These are phyloP conservation scores for Nothopassalora personata DNA, from an alignment of 2,329 filamentous ascomycete species.

Conservation along the genomic window DNA sequence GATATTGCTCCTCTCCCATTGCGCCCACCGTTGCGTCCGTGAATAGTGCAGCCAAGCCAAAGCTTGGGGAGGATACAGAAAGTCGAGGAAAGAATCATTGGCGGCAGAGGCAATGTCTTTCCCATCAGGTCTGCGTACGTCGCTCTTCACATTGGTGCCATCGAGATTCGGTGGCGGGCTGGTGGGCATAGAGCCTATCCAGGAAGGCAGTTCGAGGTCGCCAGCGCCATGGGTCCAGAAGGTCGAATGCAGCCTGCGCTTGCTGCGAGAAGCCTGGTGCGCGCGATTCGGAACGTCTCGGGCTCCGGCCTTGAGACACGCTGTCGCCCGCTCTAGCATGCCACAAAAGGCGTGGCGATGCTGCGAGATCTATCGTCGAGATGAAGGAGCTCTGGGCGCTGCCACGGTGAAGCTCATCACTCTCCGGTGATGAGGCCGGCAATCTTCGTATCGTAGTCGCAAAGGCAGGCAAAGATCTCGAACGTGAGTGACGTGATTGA, in stretches of 20 bases:
- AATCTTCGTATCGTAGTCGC: too few species aligned
- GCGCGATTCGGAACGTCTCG: slow-evolving; percentile 45
- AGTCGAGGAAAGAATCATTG: slow-evolving; percentile 38
- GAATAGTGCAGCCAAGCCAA: slow-evolving; percentile 33
- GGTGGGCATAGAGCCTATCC: background rate
- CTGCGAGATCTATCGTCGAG: background rate
- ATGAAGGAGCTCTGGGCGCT: background rate
- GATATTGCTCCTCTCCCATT: slow-evolving; percentile 26
- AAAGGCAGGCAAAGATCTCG: too few species aligned
- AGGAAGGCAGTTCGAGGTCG: slow-evolving; percentile 39
- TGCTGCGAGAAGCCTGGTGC: slow-evolving; percentile 36
- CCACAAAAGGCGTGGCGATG: slow-evolving; percentile 26
- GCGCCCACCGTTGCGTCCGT: slow-evolving; percentile 20
- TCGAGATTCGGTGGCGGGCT: slow-evolving; percentile 10
- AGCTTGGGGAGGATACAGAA: slow-evolving; percentile 44
- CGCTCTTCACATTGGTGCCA: background rate
- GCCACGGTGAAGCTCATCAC: background rate
- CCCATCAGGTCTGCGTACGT: background rate
- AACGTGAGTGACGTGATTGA: too few species aligned
- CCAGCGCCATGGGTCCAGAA: slow-evolving; percentile 54
- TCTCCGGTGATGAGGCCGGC: background rate
- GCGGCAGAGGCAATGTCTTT: background rate
- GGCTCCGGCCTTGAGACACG: slow-evolving; percentile 55
- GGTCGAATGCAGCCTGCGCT: slow-evolving; percentile 49
- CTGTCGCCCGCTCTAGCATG: slow-evolving; percentile 56